Evolutionary conservation across 225 moss, liverwort and hornwort genomes (phyloP).

Genomic region (Marchantia paleacea): DNA sequence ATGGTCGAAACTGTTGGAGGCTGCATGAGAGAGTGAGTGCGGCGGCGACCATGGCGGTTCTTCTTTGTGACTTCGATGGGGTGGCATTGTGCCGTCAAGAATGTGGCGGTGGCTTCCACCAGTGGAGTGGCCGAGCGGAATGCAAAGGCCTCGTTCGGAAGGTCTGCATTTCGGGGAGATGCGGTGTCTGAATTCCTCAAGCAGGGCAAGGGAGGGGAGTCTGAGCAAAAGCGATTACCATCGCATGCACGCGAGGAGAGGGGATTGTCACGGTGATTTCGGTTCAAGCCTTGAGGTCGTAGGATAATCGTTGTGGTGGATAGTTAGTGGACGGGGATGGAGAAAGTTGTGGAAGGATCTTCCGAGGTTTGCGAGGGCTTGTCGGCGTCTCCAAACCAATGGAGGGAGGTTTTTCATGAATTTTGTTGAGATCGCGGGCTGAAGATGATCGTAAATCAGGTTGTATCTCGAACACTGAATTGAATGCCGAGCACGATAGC

Average conservation of each 20-base stretch:
- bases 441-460: slow-evolving; percentile 63
- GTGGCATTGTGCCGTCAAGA: slow-evolving; percentile 14
- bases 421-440: slow-evolving; percentile 74
- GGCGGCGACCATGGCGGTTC: slow-evolving; percentile 13
- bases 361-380: slow-evolving; percentile 58
- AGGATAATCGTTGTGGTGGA: too few species aligned
- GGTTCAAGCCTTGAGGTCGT: too few species aligned
- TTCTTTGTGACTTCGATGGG: slow-evolving; percentile 11
- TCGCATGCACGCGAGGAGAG: too few species aligned
- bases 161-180: slow-evolving; percentile 26
- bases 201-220: too few species aligned
- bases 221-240: too few species aligned
- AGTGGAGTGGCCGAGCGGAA: not conserved
- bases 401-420: slow-evolving; percentile 71
- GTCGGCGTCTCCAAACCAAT: slow-evolving; percentile 64
- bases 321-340: too few species aligned
- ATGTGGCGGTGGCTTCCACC: not conserved
- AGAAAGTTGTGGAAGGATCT: slow-evolving; percentile 95
- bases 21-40: not conserved
- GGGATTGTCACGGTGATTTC: too few species aligned
- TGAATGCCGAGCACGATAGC: slow-evolving; percentile 75
- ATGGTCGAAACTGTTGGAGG: too few species aligned
- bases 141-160: not conserved
- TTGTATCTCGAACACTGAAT: slow-evolving; percentile 47
- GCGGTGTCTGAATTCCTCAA: slow-evolving; percentile 26